phyloP scores from a whole-genome alignment of 768 basidiomycete species.

The Paxillus ammoniavirescens region DNA sequence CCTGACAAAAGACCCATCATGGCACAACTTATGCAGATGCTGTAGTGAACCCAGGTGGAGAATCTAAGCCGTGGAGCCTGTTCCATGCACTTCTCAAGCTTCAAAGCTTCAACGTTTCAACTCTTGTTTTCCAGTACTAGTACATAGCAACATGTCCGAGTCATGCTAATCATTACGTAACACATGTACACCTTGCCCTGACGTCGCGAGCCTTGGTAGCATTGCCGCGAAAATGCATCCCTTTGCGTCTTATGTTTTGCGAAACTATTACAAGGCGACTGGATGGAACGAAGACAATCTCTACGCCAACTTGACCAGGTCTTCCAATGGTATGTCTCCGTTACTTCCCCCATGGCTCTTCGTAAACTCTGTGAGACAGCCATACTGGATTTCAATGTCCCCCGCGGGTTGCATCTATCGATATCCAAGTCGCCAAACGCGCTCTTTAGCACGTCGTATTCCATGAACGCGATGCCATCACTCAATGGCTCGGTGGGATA shows the following conservation, averaged over 20 bases:
- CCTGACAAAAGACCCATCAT: constrained; percentile 41
- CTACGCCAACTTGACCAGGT: constrained; percentile 85
- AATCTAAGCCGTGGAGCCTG: neutral
- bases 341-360: neutral
- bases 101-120: no score
- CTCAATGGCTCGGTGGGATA: constrained; percentile 92
- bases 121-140: no score
- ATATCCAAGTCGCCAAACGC: constrained; percentile 88
- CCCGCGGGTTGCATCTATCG: constrained; percentile 73
- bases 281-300: constrained; percentile 98
- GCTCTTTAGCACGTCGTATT: constrained; percentile 86
- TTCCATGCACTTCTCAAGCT: neutral
- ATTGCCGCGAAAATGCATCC: constrained; percentile 60
- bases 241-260: constrained; percentile 84
- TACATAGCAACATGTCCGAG: no score
- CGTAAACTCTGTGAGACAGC: constrained; percentile 43
- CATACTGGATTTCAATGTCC: constrained; percentile 88
- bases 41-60: constrained; percentile 1
- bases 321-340: constrained; percentile 69
- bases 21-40: constrained; percentile 28
- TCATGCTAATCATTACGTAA: neutral
- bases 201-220: no score
- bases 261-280: constrained; percentile 87
- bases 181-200: neutral
- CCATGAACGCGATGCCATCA: constrained; percentile 90